phyloP scores from a whole-genome alignment of 352 stramenopile species.

The Pythium phragmitis region DNA sequence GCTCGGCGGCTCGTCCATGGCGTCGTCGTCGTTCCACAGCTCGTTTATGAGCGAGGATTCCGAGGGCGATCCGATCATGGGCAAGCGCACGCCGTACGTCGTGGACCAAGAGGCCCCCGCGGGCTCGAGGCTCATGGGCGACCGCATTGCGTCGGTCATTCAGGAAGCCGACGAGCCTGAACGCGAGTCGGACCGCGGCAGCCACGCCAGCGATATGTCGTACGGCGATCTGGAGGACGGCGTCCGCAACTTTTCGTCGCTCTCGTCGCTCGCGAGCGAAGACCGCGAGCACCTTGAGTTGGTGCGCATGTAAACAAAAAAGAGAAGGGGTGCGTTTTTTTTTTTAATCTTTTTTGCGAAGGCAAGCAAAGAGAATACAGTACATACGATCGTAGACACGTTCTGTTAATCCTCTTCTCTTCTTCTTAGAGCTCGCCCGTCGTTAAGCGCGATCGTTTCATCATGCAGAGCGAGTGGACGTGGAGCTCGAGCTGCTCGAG shows the following conservation, averaged over 20 bases:
- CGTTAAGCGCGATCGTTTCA: constrained; percentile 19
- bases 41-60: constrained; percentile 24
- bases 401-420: background rate
- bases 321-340: background rate
- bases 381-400: background rate
- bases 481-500: constrained; percentile 46
- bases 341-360: too few relatives aligned
- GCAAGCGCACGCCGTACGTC: constrained; percentile 26
- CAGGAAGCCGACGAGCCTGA: constrained; percentile 24
- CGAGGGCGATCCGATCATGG: constrained; percentile 21
- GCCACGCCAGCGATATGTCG: background rate
- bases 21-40: constrained; percentile 6
- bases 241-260: constrained; percentile 44
- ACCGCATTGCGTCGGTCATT: constrained; percentile 20
- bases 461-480: constrained; percentile 58
- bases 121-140: background rate
- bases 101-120: constrained; percentile 8
- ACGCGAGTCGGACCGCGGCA: constrained; percentile 1
- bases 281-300: constrained; percentile 33
- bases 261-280: constrained; percentile 36
- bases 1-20: background rate
- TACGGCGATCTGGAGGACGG: constrained; percentile 20
- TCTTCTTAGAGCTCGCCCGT: background rate
- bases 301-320: constrained; percentile 34
- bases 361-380: too few relatives aligned